Base-by-base conservation (phyloP, 2,329 filamentous ascomycete genomes). In the Zalaria sp. region DNA sequence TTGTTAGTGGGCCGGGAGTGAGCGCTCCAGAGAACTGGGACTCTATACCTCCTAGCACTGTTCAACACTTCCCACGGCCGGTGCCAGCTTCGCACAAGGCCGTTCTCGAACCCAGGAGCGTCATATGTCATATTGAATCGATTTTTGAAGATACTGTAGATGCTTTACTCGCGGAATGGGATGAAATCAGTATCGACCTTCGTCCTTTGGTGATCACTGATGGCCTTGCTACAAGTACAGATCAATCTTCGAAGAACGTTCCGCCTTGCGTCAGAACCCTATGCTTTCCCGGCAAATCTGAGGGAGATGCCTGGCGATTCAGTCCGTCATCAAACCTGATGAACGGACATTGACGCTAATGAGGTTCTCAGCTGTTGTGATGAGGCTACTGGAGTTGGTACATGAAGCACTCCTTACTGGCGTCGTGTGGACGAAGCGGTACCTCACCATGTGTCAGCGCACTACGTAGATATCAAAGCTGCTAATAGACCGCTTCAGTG, bases 281-380 rank as follows among this genome's bases (percentile, higher is more conserved):
- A 7, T 42, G 55, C 25, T 79, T 74, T 55, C 75, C 75, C 8
- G 75, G 73, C 9, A 69, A 60, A 43, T 71, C 61, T 39, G 59
- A 59, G 3, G 62, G 69, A 42, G 75, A 79, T 53, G 72, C 73
- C 9, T 76, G 73, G 73, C 69, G 68, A 51, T 74, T 74, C 48
- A 64, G 71, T 73, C 51, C 47, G 54, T 42, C 5, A 25, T 27
- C 27, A 9, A 7, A 4, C 29, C 34, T 37, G 11, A 25, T 27
- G 28, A 18, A 10, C 27, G 27, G 29, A 39, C 3, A 11, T 11
- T 9, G 25, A 7, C 25, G 41, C 37, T 46, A 47, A 52, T 39
- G 51, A n/a, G 28, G 11, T 31, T 4, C 18, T 18, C 44, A 75
- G 73, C 71, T 49, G 65, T 74, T 4, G 56, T 73, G 3, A 45